phyloP scores from a whole-genome alignment of 2,329 filamentous ascomycete species.

The Emmonsiellopsis sp. region DNA sequence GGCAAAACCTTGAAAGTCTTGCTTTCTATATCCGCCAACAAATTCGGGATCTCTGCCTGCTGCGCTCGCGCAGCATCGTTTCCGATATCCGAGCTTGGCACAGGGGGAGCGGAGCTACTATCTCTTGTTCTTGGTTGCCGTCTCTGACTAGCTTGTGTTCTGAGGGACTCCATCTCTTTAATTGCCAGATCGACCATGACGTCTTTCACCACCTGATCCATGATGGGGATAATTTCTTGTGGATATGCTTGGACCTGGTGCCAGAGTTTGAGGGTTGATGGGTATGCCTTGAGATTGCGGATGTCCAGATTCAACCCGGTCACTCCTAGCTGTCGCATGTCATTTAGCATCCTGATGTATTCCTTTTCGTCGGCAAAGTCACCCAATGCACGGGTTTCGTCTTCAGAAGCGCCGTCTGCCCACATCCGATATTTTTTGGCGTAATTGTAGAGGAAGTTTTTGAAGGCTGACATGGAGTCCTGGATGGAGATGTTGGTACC shows the following conservation, averaged over 20 bases:
- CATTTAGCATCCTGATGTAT: constrained; percentile 76
- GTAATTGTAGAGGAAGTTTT: constrained; percentile 87
- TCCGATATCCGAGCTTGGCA: constrained; percentile 68
- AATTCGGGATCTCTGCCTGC: constrained; percentile 52
- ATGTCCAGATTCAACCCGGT: constrained; percentile 81
- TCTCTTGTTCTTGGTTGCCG: constrained; percentile 40
- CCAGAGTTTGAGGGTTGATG: constrained; percentile 86
- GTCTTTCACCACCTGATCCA: constrained; percentile 92
- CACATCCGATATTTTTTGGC: constrained; percentile 91
- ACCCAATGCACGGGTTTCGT: constrained; percentile 58
- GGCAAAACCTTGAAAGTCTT: constrained; percentile 78
- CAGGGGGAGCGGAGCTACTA: constrained; percentile 63
- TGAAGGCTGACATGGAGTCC: constrained; percentile 78
- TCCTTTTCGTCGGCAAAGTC: constrained; percentile 67
- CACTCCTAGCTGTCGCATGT: constrained; percentile 80
- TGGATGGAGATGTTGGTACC: constrained; percentile 93
- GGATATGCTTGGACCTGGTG: constrained; percentile 91
- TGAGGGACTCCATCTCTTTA: constrained; percentile 63
- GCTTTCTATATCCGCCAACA: constrained; percentile 65
- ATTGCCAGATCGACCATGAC: constrained; percentile 83
- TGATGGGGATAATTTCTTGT: constrained; percentile 89
- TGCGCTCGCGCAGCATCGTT: constrained; percentile 33
- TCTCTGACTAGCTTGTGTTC: constrained; percentile 41
- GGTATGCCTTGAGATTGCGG: constrained; percentile 83
- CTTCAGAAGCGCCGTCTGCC: constrained; percentile 70